A percentile compares a stretch with the other conserved stretches of the same genome.
Evolutionary conservation across 2,329 filamentous ascomycete genomes (phyloP).

Genomic region (Periconia sp.): DNA sequence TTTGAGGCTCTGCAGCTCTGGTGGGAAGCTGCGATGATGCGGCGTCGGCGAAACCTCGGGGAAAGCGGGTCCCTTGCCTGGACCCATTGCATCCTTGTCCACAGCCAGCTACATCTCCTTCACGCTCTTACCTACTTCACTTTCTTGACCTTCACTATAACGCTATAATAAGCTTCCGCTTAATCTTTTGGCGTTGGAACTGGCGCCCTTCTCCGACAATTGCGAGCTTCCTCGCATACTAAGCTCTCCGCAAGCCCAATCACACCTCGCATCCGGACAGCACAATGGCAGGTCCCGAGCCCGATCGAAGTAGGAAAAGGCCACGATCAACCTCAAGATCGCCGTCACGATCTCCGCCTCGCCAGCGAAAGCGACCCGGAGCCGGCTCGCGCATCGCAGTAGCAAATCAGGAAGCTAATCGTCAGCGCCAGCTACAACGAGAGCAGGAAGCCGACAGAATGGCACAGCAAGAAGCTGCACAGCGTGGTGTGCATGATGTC

Average conservation of each 20-base stretch:
- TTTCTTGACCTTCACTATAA: too few species aligned
- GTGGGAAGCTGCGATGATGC: slow-evolving; percentile 15
- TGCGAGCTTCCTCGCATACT: too few species aligned
- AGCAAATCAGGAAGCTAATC: slow-evolving; percentile 70
- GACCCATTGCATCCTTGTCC: too few species aligned
- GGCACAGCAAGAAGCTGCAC: slow-evolving; percentile 41
- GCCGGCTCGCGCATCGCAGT: slow-evolving; percentile 65
- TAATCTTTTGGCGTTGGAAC: too few species aligned
- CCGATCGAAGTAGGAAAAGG: slow-evolving; percentile 37
- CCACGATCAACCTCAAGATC: slow-evolving; percentile 42
- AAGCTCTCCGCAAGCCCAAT: too few species aligned
- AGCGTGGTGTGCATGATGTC: slow-evolving; percentile 76
- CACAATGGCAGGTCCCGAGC: slow-evolving; percentile 28
- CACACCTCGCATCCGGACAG: too few species aligned
- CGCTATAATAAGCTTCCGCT: too few species aligned
- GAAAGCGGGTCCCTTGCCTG: too few species aligned
- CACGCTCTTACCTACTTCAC: too few species aligned
- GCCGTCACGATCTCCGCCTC: slow-evolving; percentile 54
- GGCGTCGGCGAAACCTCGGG: slow-evolving; percentile 9
- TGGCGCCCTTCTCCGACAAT: too few species aligned
- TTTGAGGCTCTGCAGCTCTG: slow-evolving; percentile 20
- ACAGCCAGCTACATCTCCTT: too few species aligned
- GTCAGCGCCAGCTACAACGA: slow-evolving; percentile 54
- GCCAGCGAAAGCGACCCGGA: slow-evolving; percentile 69
- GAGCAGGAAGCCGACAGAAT: slow-evolving; percentile 57